Conservation (phyloP, 768 basidiomycete genomes). For the Kwoniella europaea region DNA sequence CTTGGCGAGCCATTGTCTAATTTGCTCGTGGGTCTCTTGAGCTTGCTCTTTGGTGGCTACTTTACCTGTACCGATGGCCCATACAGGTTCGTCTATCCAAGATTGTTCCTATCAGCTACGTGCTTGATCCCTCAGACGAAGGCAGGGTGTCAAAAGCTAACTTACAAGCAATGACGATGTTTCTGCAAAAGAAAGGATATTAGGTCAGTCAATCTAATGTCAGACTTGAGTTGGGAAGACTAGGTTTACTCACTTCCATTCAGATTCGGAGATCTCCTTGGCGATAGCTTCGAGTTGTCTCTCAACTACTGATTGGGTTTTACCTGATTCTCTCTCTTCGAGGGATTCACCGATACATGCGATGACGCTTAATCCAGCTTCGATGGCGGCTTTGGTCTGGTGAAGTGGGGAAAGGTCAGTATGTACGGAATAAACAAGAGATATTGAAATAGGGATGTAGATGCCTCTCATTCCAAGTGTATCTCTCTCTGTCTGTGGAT, state of each 20-base stretch:
- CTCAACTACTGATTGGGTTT: slow-evolving; percentile 80
- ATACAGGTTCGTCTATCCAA: slow-evolving; percentile 62
- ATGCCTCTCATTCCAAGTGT: too few species aligned
- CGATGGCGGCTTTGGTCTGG: slow-evolving; percentile 74
- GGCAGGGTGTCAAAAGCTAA: background rate
- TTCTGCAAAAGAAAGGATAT: slow-evolving; percentile 61
- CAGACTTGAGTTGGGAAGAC: too few species aligned
- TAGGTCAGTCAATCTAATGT: slow-evolving; percentile 12
- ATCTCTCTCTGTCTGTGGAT: too few species aligned
- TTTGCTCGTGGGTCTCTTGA: slow-evolving; percentile 84
- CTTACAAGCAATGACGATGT: slow-evolving; percentile 82
- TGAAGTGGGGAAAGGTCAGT: background rate
- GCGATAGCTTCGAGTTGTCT: slow-evolving; percentile 72
- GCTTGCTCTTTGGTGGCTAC: slow-evolving; percentile 87
- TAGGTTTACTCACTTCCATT: slow-evolving; percentile 75
- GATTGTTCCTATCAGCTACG: background rate
- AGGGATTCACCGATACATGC: slow-evolving; percentile 96
- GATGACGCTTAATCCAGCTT: slow-evolving; percentile 78
- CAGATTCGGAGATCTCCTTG: slow-evolving; percentile 64
- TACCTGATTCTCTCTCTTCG: slow-evolving; percentile 75
- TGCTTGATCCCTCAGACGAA: background rate
- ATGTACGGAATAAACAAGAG: background rate
- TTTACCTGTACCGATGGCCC: slow-evolving; percentile 98
- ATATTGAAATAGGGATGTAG: too few species aligned
- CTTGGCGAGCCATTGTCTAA: slow-evolving; percentile 73